Percentiles rank a stretch among this genome's conserved stretches.
Evolutionary conservation across 1,284 basidiomycete species (phyloP).

Genomic region (Pseudozyma sp.): DNA sequence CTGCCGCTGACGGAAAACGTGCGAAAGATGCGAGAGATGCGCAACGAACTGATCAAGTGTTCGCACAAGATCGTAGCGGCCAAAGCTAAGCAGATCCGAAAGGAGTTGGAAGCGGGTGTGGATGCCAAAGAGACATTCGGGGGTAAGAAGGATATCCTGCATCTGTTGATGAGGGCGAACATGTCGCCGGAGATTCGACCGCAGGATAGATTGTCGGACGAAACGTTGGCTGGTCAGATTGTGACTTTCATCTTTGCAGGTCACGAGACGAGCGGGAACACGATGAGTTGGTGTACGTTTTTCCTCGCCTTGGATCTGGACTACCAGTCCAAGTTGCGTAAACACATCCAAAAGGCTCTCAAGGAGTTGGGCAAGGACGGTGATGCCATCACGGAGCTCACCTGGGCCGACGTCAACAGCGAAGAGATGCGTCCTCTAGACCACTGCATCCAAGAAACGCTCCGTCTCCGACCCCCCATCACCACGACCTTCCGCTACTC

Average conservation of each 20-base stretch:
- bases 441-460: constrained; percentile 55
- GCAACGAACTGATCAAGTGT: constrained; percentile 36
- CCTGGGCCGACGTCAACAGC: constrained; percentile 51
- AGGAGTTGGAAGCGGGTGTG: constrained; percentile 43
- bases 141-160: constrained; percentile 53
- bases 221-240: constrained; percentile 54
- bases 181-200: constrained; percentile 47
- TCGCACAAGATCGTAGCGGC: constrained; percentile 42
- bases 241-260: constrained; percentile 65
- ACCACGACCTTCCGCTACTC: constrained; percentile 56
- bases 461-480: constrained; percentile 56
- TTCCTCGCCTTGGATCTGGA: constrained; percentile 51
- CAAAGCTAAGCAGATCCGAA: constrained; percentile 45
- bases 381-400: constrained; percentile 40
- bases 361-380: constrained; percentile 42
- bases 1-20: constrained; percentile 48
- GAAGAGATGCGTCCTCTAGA: constrained; percentile 59
- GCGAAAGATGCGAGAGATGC: constrained; percentile 48
- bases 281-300: constrained; percentile 60
- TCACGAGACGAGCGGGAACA: constrained; percentile 63
- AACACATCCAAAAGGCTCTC: constrained; percentile 32
- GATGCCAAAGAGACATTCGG: constrained; percentile 46
- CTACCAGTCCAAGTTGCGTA: constrained; percentile 51
- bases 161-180: constrained; percentile 50
- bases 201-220: constrained; percentile 48